A percentile compares a stretch with the other conserved stretches of the same genome.
Evolutionary conservation across 306 rosid genomes (phyloP).

Genomic region (Aeschynomene evenia): DNA sequence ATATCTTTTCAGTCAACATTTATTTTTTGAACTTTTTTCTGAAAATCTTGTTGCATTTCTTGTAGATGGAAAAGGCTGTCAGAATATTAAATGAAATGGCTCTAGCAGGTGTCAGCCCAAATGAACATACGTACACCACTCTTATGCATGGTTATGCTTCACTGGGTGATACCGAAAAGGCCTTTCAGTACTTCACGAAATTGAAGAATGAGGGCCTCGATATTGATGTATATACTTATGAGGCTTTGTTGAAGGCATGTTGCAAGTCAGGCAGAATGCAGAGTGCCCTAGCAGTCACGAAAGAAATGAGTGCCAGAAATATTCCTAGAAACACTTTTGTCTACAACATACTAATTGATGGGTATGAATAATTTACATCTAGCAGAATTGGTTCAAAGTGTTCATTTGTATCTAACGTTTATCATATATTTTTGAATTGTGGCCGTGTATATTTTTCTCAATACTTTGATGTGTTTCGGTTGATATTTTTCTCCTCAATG

Average conservation of each 20-base stretch:
- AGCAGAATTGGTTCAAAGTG: not conserved
- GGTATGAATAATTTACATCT: constrained; percentile 51
- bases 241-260: constrained; percentile 94
- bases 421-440: not conserved
- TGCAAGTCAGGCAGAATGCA: constrained; percentile 99
- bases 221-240: constrained; percentile 81
- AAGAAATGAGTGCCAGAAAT: constrained; percentile 78
- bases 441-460: not conserved
- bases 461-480: not conserved
- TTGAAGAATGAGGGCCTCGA: constrained; percentile 81
- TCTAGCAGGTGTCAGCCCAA: constrained; percentile 73
- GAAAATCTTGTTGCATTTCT: constrained; percentile 28
- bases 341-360: constrained; percentile 92
- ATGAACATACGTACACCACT: constrained; percentile 87
- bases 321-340: constrained; percentile 88
- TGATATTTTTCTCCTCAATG: not conserved
- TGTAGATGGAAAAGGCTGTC: constrained; percentile 85
- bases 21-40: not conserved
- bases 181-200: constrained; percentile 72
- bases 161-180: constrained; percentile 86
- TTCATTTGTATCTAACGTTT: constrained; percentile 3
- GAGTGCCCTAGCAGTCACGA: constrained; percentile 92
- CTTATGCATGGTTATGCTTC: constrained; percentile 97
- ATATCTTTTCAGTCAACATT: not conserved
- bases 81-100: constrained; percentile 83